Base-by-base conservation (phyloP, 805 yeast genomes). In the Torulaspora delbrueckii region DNA sequence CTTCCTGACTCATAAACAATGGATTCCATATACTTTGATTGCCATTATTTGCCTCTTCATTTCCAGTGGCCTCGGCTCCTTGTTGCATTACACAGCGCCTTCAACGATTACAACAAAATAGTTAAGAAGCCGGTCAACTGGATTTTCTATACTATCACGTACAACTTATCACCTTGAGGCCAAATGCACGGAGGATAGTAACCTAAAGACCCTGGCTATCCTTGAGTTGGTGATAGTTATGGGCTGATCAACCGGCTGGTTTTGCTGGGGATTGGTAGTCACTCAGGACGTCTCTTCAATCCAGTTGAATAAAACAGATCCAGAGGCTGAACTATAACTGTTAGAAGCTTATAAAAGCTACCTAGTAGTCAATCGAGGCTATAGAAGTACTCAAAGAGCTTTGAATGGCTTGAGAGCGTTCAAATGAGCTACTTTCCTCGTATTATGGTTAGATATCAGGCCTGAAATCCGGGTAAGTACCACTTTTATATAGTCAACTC, bases 1-100 rank as follows among this genome's bases (percentile, higher is more conserved):
- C 49, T 28, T 46, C 46, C 24, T 32, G 40, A 32, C 30, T 44
- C 33, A 46, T 35, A 28, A 37, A 52, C 25, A 44, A 34, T 24
- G 58, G 52, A 37, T 52, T 56, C 59, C 59, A 56, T 34, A 46
- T 48, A 34, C 44, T 46, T 28, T 46, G 40, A 8, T 35, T 32
- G 18, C 27, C 33, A 37, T 27, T 36, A 19, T 34, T 36, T 14
- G 38, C 38, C 32, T 30, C 37, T 14, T 38, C 47, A 33, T 40
- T 35, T 24, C 27, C 23, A 19, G 18, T 39, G 24, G 41, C 32
- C 26, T 37, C 26, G 19, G 13, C 26, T 40, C 39, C 36, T 31
- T 25, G 37, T 32, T 33, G 40, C 43, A 44, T 40, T 22, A 37
- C 40, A 35, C 36, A 12, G 23, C 26, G 13, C 34, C 23, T 35